Base-by-base conservation (phyloP, 768 basidiomycete species). In the Sistotremastrum suecicum region DNA sequence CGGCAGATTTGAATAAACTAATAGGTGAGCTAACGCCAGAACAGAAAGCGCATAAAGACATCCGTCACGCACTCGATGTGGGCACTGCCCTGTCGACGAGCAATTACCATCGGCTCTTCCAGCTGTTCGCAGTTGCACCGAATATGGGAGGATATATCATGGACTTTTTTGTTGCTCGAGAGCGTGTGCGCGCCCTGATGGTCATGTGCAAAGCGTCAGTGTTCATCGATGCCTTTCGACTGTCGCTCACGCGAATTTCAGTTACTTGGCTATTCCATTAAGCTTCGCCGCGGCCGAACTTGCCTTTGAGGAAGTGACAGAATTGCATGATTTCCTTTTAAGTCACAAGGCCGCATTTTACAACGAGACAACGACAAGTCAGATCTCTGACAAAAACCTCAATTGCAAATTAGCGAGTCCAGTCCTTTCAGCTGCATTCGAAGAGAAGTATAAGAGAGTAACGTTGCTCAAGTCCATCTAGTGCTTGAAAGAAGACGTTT, bases 111-210 rank as follows among this genome's bases (percentile, higher is more conserved):
- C 74, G 78, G 37, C 72, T 99, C 54, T 98, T 98, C 67, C 76
- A 78, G 45, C 66, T 90, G 47, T 98, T 87, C 64, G 55, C 74
- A 55, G 69, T 70, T 45, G 88, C 89, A 39, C 90, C 91, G 30
- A 91, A 94, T 58, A 98, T 98, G 95, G 89, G 90, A 36, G 91
- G 78, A 45, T 98, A 98, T 63, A 90, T 99, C 57, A 95, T 99
- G 88, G 95, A 98, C 64, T 91, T 97, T 62, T 97, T 98, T 61
- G 83, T 97, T 56, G 78, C 80, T 56, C 75, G 95, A 55, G 95
- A 98, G 66, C 69, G 95, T 48, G 74, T 83, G 46, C 76, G 77
- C 48, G 91, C 90, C 2, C 61, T 99, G 50, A 76, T 89, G 58
- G 78, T 84, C 52, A 92, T 99, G 66, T 76, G 86, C 32, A 95